Evolutionary conservation across 2,329 filamentous ascomycete species (phyloP).

Genomic region (Zasmidium cellare): DNA sequence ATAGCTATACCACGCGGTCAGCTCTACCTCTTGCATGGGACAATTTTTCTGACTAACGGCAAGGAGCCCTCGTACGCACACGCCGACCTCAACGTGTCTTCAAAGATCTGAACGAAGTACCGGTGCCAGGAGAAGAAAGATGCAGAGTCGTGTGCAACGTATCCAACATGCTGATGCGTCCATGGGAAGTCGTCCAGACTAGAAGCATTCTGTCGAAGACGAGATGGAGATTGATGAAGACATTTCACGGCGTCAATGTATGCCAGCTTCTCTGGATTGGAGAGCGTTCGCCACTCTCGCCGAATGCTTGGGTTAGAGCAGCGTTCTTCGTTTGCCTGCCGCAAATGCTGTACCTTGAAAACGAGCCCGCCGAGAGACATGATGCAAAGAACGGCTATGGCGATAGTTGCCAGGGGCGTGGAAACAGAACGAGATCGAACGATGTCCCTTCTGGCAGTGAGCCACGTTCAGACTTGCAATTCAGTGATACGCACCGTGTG

Average conservation of each 20-base stretch:
- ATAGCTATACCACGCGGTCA: neutral
- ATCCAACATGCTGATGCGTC: neutral
- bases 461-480: too few species aligned
- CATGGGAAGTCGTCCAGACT: neutral
- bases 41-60: neutral
- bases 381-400: neutral
- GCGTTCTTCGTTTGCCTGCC: neutral
- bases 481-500: too few species aligned
- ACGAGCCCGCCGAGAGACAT: neutral
- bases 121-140: neutral
- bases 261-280: neutral
- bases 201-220: neutral
- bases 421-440: too few species aligned
- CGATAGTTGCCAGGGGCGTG: neutral
- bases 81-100: neutral
- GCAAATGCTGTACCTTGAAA: neutral
- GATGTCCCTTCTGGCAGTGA: too few species aligned
- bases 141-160: neutral
- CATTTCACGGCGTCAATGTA: constrained; percentile 1
- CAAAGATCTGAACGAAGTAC: neutral
- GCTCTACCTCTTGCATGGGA: neutral
- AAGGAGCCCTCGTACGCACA: neutral
- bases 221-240: neutral
- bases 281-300: constrained; percentile 2
- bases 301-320: neutral